Base-by-base conservation (phyloP, 2,329 filamentous ascomycete species). In the Colletotrichum cereale region DNA sequence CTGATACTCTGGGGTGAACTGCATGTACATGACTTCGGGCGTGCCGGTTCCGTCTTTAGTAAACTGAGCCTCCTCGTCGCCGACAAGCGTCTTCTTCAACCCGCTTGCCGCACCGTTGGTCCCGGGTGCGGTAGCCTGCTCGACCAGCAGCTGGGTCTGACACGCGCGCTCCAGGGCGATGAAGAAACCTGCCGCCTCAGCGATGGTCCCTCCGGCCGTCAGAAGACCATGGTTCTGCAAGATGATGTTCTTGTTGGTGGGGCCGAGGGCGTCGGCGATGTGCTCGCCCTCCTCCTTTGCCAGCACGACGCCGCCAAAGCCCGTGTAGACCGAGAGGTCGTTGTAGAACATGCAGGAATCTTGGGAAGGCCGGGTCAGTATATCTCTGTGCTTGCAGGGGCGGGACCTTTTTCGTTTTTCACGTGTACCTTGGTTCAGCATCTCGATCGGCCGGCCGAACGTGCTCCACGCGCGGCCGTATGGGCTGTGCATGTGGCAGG, bases 151-250 rank as follows among this genome's bases (percentile, higher is more conserved):
- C 79, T 94, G 92, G 12, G 91, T 84, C 64, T 90, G 86, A 74
- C 92, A 94, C 12, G 87, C 88, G 50, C 90, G 85, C 79, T 94
- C 92, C 75, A 93, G 84, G 5, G 90, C 80, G 3, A 88, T 89
- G 77, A 93, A 93, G 65, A 93, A 81, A 74, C 89, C 93, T 0
- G 90, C 90, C 0, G 92, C 91, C 79, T 93, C 92, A 73, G 92
- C 92, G 3, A 94, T 90, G 0, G 91, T 94, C 0, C 79, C 77
- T 0, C 92, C 92, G 0, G 91, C 89, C 0, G 91, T 93, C 52
- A 94, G 78, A 5, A 94, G 80, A 0, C 92, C 92, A 76, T 94
- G 92, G 77, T 93, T 94, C 74, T 90, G 84, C 48, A 93, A 79
- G 60, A 93, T 91, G 74, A 90, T 82, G 21, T 86, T 90, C 78